Base-by-base conservation (phyloP, 1,284 basidiomycete genomes). In the Heterobasidion occidentale region DNA sequence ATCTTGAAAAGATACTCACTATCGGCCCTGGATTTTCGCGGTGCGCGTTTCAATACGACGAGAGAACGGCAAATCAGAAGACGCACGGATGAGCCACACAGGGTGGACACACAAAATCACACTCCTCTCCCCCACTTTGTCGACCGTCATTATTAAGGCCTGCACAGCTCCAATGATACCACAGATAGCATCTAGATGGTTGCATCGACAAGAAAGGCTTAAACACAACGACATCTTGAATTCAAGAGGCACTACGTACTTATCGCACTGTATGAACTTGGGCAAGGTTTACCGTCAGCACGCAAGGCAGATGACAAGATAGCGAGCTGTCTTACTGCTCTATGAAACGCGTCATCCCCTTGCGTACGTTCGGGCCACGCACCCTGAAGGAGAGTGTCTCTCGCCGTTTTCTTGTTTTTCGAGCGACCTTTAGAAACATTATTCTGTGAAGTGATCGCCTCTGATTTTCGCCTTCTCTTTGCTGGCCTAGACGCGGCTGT, bases 121-220 rank as follows among this genome's bases (percentile, higher is more conserved):
- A 0, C 47, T 60, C 3, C 54, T 51, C 17, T 64, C 60, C 14
- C 71, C 55, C 17, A 69, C 62, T 8, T 61, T 58, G 54, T 73
- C 71, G 1, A 53, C 64, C 11, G 54, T n/a, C 19, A 42, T 11
- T 12, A 8, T 34, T 8, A 38, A 72, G 49, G 7, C 61, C 71
- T 36, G 65, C 67, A 53, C 72, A 74, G 6, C 63, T 70, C 54
- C 65, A 68, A 46, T 72, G 72, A 46, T 66, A 72, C 71, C 70
- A 73, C 47, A 55, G 56, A 9, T 72, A 64, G 51, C 72, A 72
- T 9, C 71, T 73, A 11, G 20, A 42, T 44, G 33, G 3, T 34
- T 58, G 47, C 61, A 45, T 57, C 36, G 27, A 5, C 27, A 42
- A 8, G 36, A 27, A 7, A 36, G 6, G 17, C n/a, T 27, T 20